phyloP scores from a whole-genome alignment of 2,329 filamentous ascomycete species.

The Fusarium piperis region DNA sequence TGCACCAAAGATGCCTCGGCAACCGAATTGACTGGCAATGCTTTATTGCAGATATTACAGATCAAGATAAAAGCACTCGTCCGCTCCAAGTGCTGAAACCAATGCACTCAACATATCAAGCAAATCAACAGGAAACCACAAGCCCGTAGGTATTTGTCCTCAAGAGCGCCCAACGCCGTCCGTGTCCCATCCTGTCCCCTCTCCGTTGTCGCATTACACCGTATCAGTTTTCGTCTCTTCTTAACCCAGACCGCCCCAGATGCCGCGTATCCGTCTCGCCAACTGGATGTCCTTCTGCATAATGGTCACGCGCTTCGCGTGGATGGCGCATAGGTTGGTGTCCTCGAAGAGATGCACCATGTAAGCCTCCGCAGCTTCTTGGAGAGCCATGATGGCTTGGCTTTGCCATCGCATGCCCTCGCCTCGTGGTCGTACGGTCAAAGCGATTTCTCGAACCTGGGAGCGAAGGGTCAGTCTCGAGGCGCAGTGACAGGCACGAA shows the following conservation, averaged over 20 bases:
- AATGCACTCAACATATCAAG: constrained; percentile 2
- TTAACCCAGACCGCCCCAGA: constrained; percentile 75
- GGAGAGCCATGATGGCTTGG: constrained; percentile 90
- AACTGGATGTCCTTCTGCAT: constrained; percentile 99
- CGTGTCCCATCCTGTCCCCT: constrained; percentile 6
- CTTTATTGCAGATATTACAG: constrained; percentile 16
- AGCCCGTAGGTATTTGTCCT: constrained; percentile 37
- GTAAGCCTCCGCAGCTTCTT: constrained; percentile 97
- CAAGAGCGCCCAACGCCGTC: constrained; percentile 32
- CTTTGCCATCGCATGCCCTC: constrained; percentile 92
- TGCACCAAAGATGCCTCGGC: neutral
- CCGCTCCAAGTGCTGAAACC: neutral
- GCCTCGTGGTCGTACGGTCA: constrained; percentile 68
- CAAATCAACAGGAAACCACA: constrained; percentile 21
- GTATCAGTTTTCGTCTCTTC: constrained; percentile 14
- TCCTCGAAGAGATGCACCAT: constrained; percentile 92
- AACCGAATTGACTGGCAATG: constrained; percentile 6
- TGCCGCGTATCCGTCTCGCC: constrained; percentile 80
- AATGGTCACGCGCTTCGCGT: constrained; percentile 95
- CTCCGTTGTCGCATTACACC: constrained; percentile 19
- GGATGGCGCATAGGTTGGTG: constrained; percentile 89
- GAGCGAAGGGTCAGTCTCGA: constrained; percentile 15
- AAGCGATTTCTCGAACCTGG: constrained; percentile 72
- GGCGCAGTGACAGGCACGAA: neutral
- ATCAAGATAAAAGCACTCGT: neutral